Conservation (phyloP, 129 eudicot genomes). For the Dittrichia graveolens region DNA sequence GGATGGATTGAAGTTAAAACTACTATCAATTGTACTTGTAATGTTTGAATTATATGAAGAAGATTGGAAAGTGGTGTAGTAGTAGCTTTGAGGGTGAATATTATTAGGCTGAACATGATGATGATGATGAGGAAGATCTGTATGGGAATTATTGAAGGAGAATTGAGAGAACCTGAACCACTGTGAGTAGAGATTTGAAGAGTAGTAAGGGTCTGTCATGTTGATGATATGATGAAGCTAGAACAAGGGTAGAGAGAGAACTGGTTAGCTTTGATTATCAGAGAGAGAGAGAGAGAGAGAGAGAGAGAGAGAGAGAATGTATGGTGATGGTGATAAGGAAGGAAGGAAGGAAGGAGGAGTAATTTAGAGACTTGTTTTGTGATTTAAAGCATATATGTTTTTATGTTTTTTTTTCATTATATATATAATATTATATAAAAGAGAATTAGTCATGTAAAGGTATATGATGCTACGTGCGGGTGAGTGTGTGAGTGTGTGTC, state of each 20-base stretch:
- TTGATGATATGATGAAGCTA: conserved; percentile 36
- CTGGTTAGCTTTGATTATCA: conserved; percentile 26
- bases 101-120: conserved; percentile 26
- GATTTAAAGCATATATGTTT: conserved; percentile 22
- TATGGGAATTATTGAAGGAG: conserved; percentile 35
- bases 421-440: too few species aligned
- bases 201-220: conserved; percentile 66
- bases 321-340: conserved; percentile 38
- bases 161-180: conserved; percentile 54
- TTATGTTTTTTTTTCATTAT: conserved; percentile 24
- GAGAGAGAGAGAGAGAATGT: conserved; percentile 29
- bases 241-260: conserved; percentile 24
- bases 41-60: conserved; percentile 25
- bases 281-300: conserved; percentile 26
- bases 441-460: conserved; percentile 35
- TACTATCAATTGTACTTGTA: conserved; percentile 8
- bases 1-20: conserved; percentile 29
- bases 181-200: conserved; percentile 65
- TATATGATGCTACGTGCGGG: conserved; percentile 41
- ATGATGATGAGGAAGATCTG: conserved; percentile 32
- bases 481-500: conserved; percentile 38
- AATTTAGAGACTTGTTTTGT: conserved; percentile 37
- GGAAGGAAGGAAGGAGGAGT: conserved; percentile 10
- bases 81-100: conserved; percentile 33
- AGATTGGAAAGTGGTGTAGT: conserved; percentile 26